Evolutionary conservation across 2,329 filamentous ascomycete genomes (phyloP).

Genomic region (Arthrobotrys pseudoclavata): DNA sequence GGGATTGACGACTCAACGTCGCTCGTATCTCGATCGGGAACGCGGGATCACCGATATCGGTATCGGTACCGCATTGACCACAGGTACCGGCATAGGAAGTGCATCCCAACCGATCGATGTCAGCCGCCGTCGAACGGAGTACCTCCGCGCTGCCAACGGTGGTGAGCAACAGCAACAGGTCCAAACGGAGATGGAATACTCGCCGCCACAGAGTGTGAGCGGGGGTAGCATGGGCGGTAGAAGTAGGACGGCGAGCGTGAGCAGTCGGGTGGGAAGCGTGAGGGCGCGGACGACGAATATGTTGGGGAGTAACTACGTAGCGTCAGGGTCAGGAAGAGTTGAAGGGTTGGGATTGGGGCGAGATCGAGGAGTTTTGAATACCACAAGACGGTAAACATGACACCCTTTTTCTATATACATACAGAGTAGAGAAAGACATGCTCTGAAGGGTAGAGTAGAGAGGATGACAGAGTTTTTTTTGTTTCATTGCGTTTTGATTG

Average conservation of each 20-base stretch:
- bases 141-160: slow-evolving; percentile 42
- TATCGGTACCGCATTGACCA: slow-evolving; percentile 48
- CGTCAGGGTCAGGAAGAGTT: slow-evolving; percentile 35
- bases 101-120: slow-evolving; percentile 53
- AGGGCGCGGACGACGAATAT: slow-evolving; percentile 47
- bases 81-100: slow-evolving; percentile 34
- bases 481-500: slow-evolving; percentile 30
- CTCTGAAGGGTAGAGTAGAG: not conserved
- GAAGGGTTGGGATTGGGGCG: slow-evolving; percentile 45
- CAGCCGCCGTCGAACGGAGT: slow-evolving; percentile 46
- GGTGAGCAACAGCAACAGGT: slow-evolving; percentile 23
- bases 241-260: slow-evolving; percentile 38
- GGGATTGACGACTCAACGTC: slow-evolving; percentile 31
- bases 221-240: slow-evolving; percentile 21
- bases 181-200: slow-evolving; percentile 44
- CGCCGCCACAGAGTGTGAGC: slow-evolving; percentile 37
- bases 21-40: slow-evolving; percentile 50
- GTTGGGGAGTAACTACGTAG: slow-evolving; percentile 43
- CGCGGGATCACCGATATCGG: slow-evolving; percentile 35
- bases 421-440: slow-evolving; percentile 11
- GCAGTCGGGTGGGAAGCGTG: slow-evolving; percentile 47
- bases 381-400: slow-evolving; percentile 38
- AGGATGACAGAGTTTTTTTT: slow-evolving; percentile 28
- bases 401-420: not conserved
- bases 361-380: slow-evolving; percentile 53